Evolutionary conservation across 2,329 filamentous ascomycete genomes (phyloP).

Genomic region (Zalaria obscura): DNA sequence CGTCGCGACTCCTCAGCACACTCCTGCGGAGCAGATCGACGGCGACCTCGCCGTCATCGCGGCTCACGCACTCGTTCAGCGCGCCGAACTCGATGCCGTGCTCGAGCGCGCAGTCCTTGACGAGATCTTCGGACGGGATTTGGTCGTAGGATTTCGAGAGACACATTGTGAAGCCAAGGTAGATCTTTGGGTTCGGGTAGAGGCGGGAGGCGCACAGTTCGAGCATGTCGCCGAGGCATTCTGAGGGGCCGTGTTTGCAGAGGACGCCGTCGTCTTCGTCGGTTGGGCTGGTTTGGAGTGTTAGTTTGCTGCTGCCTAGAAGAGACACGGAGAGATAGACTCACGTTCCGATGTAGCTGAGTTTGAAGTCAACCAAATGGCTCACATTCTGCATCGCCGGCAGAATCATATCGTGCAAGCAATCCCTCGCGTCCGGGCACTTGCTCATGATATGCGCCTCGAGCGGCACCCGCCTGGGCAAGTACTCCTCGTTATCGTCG

Average conservation of each 20-base stretch:
- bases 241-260: conserved; percentile 78
- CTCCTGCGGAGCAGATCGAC: conserved; percentile 54
- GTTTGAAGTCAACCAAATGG: conserved; percentile 77
- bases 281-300: conserved; percentile 32
- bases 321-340: conserved; percentile 11
- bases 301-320: background rate
- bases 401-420: conserved; percentile 64
- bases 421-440: conserved; percentile 82
- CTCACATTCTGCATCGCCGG: conserved; percentile 72
- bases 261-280: conserved; percentile 68
- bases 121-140: conserved; percentile 65
- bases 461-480: conserved; percentile 46
- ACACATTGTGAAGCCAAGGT: conserved; percentile 88
- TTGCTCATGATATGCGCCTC: conserved; percentile 93
- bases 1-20: conserved; percentile 44
- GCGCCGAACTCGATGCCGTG: conserved; percentile 73
- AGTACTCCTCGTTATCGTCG: conserved; percentile 7
- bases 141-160: conserved; percentile 58
- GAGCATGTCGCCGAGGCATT: conserved; percentile 90
- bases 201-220: conserved; percentile 78
- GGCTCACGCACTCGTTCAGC: conserved; percentile 69
- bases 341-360: conserved; percentile 79
- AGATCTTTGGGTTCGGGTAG: conserved; percentile 74
- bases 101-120: conserved; percentile 80
- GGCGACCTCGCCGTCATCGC: conserved; percentile 59